Evolutionary conservation across 768 basidiomycete species (phyloP), one percentile per base, ranked within the genome.

Genomic region (Suillus lakei): DNA sequence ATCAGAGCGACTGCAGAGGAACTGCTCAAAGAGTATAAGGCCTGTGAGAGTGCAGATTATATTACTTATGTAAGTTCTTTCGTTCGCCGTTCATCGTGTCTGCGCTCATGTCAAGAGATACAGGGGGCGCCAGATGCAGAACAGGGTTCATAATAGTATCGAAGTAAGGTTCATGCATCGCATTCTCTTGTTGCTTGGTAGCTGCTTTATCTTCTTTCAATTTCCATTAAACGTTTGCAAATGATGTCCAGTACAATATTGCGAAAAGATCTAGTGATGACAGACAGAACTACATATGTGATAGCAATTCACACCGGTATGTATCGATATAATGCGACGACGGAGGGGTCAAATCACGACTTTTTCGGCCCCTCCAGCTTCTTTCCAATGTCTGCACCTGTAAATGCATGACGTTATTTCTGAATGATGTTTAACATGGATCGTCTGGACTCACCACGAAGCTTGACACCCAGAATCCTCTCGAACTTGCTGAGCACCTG

Each of bases 1-100:
- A 55, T 10, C 70, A 95, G 94, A 64, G 93, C 91, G 6, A 93
- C 91, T 23, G 93, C 92, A 36, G 91, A 94, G 61, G 93, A 95
- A 70, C 78, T 98, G 21, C 79, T 96, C 70, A 93, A 95, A 68
- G 97, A 98, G 75, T 99, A 98, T 80, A 91, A 93, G 72, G 96
- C 97, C 60, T 97, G 95, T 77, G 96, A 99, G 80, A 96, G 91
- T 73, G 85, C 93, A 12, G 94, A 97, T 73, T 99, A 99, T 77
- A 95, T 98, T 70, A 87, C 91, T 71, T 93, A 94, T 74, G 92
- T 91, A 65, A 64, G 90, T 84, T 46, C 2, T 28, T 23, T 1
- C 16, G 28, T 34, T 13, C 53, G 34, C 16, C 5, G 1, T 1
- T 23, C 16, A 23, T 38, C 12, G 4, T 28, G 9, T 34, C 13